These are phyloP conservation scores for Pichia sp. DNA, from an alignment of 1,139 yeast species.

Conservation along the genomic window DNA sequence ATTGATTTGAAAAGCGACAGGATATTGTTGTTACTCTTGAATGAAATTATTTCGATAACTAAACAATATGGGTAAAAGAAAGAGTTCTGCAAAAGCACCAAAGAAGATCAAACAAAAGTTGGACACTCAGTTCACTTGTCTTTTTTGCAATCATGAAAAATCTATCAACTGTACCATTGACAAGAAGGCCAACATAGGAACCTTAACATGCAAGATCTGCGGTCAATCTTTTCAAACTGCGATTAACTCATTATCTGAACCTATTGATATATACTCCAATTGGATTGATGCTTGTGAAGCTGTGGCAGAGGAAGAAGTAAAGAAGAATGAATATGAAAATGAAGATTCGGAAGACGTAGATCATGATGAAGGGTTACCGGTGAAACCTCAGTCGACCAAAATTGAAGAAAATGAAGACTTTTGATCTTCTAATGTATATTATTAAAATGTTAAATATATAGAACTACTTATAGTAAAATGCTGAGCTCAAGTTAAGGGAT, in stretches of 20 bases:
- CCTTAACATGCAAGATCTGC: conserved; percentile 83
- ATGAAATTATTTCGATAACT: no score
- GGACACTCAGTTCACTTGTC: conserved; percentile 81
- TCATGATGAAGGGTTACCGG: conserved; percentile 7
- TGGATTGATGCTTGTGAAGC: conserved; percentile 99
- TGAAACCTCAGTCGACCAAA: no score
- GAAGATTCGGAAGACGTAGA: conserved; percentile 15
- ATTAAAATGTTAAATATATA: background rate
- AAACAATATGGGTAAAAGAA: conserved; percentile 66
- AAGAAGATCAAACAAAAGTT: conserved; percentile 73
- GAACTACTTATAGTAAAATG: background rate
- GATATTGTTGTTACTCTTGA: no score
- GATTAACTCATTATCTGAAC: conserved; percentile 74
- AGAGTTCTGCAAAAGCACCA: conserved; percentile 79
- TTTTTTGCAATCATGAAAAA: conserved; percentile 93
- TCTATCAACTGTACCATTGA: conserved; percentile 86
- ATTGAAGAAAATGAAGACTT: no score
- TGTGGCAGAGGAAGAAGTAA: conserved; percentile 59
- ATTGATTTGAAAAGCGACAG: no score
- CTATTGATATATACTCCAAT: conserved; percentile 92
- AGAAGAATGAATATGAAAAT: conserved; percentile 30
- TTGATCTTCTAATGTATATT: no score
- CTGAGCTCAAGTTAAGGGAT: background rate
- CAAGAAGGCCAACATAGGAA: conserved; percentile 79
- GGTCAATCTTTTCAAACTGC: conserved; percentile 92